Percentiles rank a stretch among this genome's conserved stretches.
phyloP scores from a whole-genome alignment of 2,329 filamentous ascomycete genomes.

The Pseudocercospora ulei region DNA sequence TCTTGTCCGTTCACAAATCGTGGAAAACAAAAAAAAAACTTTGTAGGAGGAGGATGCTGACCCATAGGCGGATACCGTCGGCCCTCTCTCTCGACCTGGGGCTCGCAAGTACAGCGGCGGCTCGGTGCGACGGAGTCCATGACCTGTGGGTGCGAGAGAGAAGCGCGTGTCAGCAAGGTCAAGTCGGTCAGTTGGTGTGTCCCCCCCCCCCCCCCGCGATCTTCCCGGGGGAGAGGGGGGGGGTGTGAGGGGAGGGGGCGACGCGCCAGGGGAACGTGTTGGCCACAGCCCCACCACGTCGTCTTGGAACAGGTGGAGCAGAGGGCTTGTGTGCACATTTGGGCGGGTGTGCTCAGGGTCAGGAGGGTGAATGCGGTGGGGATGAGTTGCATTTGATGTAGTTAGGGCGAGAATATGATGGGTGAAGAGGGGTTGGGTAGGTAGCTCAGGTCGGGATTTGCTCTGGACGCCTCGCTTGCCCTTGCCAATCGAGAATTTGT shows the following conservation, averaged over 20 bases:
- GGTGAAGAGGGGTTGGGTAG: no score
- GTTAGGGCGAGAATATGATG: no score
- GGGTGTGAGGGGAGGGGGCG: constrained; percentile 29
- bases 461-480: no score
- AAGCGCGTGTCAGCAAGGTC: no score
- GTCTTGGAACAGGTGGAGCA: constrained; percentile 48
- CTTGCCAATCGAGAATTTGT: no score
- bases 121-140: constrained; percentile 50
- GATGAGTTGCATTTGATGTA: no score
- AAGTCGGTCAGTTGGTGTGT: no score
- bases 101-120: constrained; percentile 57
- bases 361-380: background rate
- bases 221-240: constrained; percentile 1
- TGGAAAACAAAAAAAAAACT: constrained; percentile 5
- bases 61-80: constrained; percentile 57
- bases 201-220: no score
- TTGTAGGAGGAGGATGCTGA: constrained; percentile 24
- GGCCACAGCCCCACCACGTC: constrained; percentile 34
- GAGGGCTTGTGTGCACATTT: constrained; percentile 57
- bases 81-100: constrained; percentile 52
- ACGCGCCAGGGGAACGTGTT: constrained; percentile 20
- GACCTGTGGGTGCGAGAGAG: constrained; percentile 59
- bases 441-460: background rate
- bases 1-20: constrained; percentile 8
- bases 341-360: constrained; percentile 9